Base-by-base conservation (phyloP, 2,329 filamentous ascomycete genomes). In the Akanthomyces lecanii region DNA sequence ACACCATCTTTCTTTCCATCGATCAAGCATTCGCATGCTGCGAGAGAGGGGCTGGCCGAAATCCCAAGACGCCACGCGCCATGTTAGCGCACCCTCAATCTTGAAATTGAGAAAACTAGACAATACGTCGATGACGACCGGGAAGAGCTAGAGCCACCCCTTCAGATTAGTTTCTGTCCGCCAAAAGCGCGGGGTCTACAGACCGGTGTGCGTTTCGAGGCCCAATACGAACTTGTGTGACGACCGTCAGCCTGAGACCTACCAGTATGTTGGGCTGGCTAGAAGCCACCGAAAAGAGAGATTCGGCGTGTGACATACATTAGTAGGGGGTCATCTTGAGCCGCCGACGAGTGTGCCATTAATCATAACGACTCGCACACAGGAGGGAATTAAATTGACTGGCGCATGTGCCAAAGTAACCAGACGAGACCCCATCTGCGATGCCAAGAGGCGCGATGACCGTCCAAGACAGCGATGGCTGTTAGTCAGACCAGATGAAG, bases 1-100 rank as follows among this genome's bases (percentile, higher is more conserved):
- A 45, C 58, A 61, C 58, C 58, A 45, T 61, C 48, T 60, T n/a
- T 58, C 21, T 38, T 16, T 21, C 48, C 25, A 12, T n/a, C 30
- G 40, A 44, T 48, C 21, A 30, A 55, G 21, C 21, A 50, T 58
- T 58, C 33, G 28, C 28, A 48, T 56, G 16, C 42, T 28, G 30
- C 28, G 12, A 45, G 33, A 21, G 38, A 45, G 38, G 53, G 25
- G 23, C 23, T 12, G 42, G 30, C 55, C 12, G 47, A 30, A 38
- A 25, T 58, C 12, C 30, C 30, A 50, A 51, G 4, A 30, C 23
- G 47, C 53, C 53, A 55, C 50, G 18, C 23, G 30, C 45, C 55
- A 30, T 48, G 10, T 50, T 38, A 25, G 30, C 28, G 11, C 25
- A 23, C 50, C 14, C 50, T 21, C 50, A 53, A 53, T 53, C 30